phyloP scores from a whole-genome alignment of 2,329 filamentous ascomycete species.

The Phaeophleospora eucalypticola region DNA sequence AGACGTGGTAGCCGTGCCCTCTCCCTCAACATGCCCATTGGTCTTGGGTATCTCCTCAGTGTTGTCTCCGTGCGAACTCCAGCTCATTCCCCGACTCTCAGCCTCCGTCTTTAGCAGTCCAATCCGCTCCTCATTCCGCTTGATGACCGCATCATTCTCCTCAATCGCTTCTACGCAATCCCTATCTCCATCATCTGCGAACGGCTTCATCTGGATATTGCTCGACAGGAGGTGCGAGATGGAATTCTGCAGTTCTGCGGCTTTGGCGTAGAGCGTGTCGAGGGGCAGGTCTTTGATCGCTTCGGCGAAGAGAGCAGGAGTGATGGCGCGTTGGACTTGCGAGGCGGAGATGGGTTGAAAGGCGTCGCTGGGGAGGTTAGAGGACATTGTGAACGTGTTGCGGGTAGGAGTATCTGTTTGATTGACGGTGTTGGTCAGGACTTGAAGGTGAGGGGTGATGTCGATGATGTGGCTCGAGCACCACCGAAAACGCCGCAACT shows the following conservation, averaged over 20 bases:
- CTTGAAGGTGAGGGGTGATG: too few relatives aligned
- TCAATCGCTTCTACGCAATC: conserved; percentile 70
- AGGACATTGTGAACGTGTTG: background rate
- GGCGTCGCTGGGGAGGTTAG: conserved; percentile 5
- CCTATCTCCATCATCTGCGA: conserved; percentile 58
- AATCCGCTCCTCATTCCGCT: conserved; percentile 63
- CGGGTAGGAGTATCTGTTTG: background rate
- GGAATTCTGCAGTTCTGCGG: conserved; percentile 70
- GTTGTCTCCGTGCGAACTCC: conserved; percentile 38
- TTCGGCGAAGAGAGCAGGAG: conserved; percentile 36
- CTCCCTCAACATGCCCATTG: conserved; percentile 12
- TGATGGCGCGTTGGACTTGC: conserved; percentile 23
- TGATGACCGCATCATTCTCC: conserved; percentile 68
- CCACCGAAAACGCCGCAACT: conserved; percentile 16
- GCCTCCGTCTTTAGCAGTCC: conserved; percentile 62
- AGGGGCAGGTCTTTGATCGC: conserved; percentile 65
- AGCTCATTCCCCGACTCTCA: conserved; percentile 55
- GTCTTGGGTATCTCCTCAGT: conserved; percentile 14
- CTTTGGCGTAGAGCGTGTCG: conserved; percentile 66
- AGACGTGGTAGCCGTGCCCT: too few relatives aligned
- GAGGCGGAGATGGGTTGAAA: conserved; percentile 16
- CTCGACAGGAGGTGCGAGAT: conserved; percentile 70
- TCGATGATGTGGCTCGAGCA: conserved; percentile 22
- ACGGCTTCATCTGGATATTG: conserved; percentile 68
- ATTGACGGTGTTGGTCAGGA: too few relatives aligned